Conservation (phyloP, 1,284 basidiomycete species). For the Tilletia indica region DNA sequence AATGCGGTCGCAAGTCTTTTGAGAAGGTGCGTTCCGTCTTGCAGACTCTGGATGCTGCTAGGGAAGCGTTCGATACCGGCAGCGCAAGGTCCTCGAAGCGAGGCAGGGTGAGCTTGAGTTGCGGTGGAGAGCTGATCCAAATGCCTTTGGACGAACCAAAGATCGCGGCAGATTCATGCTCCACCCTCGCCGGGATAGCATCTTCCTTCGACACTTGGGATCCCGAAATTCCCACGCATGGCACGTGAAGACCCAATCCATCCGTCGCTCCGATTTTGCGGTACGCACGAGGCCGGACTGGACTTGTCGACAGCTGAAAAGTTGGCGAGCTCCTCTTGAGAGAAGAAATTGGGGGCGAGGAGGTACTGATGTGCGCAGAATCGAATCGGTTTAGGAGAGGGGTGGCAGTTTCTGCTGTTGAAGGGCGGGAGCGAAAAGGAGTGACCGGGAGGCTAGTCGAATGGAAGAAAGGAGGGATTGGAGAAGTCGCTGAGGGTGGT, state of each 20-base stretch:
- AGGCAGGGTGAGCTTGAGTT: neutral
- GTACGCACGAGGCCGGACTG: neutral
- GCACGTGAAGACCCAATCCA: slow-evolving; percentile 1
- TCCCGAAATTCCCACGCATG: too few species aligned
- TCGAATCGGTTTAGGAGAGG: too few species aligned
- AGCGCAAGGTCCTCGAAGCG: neutral
- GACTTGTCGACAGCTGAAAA: neutral
- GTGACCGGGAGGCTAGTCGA: neutral
- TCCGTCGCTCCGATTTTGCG: neutral
- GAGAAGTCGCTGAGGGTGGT: neutral
- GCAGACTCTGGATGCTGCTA: too few species aligned
- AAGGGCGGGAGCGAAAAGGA: neutral
- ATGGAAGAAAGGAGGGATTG: neutral
- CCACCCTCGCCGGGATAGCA: neutral
- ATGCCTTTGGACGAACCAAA: neutral
- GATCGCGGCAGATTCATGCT: too few species aligned
- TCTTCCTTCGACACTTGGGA: neutral
- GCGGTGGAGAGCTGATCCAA: neutral
- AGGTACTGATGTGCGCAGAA: neutral
- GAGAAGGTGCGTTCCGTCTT: too few species aligned
- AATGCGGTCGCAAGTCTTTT: too few species aligned
- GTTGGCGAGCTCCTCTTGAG: neutral
- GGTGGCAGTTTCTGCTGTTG: too few species aligned
- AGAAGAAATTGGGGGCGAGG: neutral
- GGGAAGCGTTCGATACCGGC: too few species aligned